Base-by-base conservation (phyloP, 108 stramenopile genomes). In the Seminavis robusta region DNA sequence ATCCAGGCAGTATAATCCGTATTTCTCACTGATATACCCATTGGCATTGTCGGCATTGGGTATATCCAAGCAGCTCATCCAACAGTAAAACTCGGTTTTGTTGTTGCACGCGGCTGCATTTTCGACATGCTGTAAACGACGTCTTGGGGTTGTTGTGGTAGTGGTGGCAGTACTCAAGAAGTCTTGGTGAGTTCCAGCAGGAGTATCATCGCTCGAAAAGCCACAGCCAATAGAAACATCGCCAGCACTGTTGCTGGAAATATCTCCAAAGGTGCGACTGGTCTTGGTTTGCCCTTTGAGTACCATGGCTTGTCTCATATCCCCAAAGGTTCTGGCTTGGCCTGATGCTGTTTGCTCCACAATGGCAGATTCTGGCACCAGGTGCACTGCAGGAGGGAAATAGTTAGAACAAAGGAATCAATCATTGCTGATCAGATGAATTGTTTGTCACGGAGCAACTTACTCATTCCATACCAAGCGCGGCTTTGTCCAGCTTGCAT, bases 31-130 rank as follows among this genome's bases (percentile, higher is more conserved):
- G 20, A 78, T 26, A 44, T 75, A 80, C 25, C 49, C 30, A 28
- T 65, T 53, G 19, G 78, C 72, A 26, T 71, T 27, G 0, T 71
- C 62, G 20, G 44, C 27, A 52, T 78, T 69, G 7, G 86, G 86
- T 48, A 87, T 79, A 17, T 79, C 74, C 9, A 82, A 37, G 43
- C 86, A 87, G 24, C 64, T 69, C 52, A 79, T 63, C 86, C 86
- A 87, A 65, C 86, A 87, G 60, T 73, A 83, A 56, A 87, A 87
- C 17, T 83, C 79, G 25, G 81, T 83, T 3, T 37, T 34, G 48
- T 87, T 87, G 63, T 80, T 81, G 68, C 86, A 87, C 25, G 56
- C 56, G 23, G 51, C 30, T 15, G 79, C 66, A 23, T 73, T 71
- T 45, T 56, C 41, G 26, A 78, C 76, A 26, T 75, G 69, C 24